These are phyloP conservation scores for Wallacemonas sp. DNA, from an alignment of 208 protist genomes.

Conservation along the genomic window DNA sequence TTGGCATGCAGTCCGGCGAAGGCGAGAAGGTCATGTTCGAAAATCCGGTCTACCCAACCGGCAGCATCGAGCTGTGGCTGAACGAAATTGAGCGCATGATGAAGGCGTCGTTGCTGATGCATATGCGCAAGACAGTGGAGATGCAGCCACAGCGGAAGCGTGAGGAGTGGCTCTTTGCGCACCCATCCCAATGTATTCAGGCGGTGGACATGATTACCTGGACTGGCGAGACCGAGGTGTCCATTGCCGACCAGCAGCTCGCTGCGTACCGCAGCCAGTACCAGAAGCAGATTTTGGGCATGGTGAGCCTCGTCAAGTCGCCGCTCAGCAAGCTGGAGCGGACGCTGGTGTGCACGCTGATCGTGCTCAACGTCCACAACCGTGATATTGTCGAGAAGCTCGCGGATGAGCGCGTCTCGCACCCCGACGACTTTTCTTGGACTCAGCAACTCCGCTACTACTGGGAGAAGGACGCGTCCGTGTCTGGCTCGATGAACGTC, in stretches of 20 bases:
- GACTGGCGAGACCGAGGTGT: constrained; percentile 91
- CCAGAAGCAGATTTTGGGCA: constrained; percentile 84
- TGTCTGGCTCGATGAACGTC: constrained; percentile 66
- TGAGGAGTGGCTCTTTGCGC: constrained; percentile 93
- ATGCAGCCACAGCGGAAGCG: constrained; percentile 64
- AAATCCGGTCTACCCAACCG: constrained; percentile 82
- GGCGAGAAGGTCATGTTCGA: constrained; percentile 91
- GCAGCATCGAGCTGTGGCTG: constrained; percentile 96
- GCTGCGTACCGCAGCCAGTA: constrained; percentile 75
- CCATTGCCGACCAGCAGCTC: constrained; percentile 63
- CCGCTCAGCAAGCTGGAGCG: constrained; percentile 91
- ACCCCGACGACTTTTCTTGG: constrained; percentile 93
- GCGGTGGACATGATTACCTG: constrained; percentile 94
- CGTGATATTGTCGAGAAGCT: constrained; percentile 94
- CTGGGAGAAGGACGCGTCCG: constrained; percentile 76
- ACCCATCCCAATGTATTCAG: constrained; percentile 95
- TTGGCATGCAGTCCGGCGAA: constrained; percentile 92
- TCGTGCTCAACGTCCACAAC: constrained; percentile 96
- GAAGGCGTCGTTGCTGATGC: constrained; percentile 88
- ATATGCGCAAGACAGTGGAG: constrained; percentile 84
- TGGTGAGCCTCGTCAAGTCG: constrained; percentile 90
- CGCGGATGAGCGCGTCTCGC: constrained; percentile 43
- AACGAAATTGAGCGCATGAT: constrained; percentile 94
- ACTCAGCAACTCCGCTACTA: constrained; percentile 95
- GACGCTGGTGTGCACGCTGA: constrained; percentile 92